phyloP scores from a whole-genome alignment of 768 basidiomycete genomes.

The Lyophyllum atratum region DNA sequence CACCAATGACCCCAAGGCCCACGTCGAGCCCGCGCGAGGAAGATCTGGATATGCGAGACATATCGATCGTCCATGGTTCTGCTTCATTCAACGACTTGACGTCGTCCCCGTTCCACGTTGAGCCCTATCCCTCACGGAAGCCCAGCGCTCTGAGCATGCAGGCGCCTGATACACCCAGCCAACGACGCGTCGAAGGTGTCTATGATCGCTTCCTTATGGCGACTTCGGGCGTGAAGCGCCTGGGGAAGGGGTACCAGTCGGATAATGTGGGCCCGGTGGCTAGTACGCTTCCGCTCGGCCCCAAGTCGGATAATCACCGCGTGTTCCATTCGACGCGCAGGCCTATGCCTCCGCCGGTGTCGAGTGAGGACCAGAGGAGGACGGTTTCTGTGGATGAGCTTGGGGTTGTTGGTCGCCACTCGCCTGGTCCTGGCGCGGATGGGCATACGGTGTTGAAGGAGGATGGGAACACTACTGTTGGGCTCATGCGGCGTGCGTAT shows the following conservation, averaged over 20 bases:
- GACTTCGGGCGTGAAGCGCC: constrained; percentile 75
- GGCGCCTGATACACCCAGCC: constrained; percentile 56
- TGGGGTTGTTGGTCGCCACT: constrained; percentile 51
- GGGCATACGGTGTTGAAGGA: constrained; percentile 38
- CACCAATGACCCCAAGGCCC: constrained; percentile 38
- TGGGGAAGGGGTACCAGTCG: constrained; percentile 83
- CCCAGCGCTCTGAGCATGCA: constrained; percentile 32
- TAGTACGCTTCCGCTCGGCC: constrained; percentile 28
- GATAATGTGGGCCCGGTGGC: constrained; percentile 51
- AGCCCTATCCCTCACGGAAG: constrained; percentile 60
- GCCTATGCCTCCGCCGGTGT: constrained; percentile 72
- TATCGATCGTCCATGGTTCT: constrained; percentile 28
- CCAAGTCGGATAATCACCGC: constrained; percentile 38
- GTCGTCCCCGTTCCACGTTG: constrained; percentile 62
- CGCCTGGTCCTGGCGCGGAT: constrained; percentile 24
- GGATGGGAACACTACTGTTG: constrained; percentile 49
- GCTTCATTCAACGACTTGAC: constrained; percentile 55
- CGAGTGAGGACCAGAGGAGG: constrained; percentile 58
- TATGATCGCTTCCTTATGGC: constrained; percentile 87
- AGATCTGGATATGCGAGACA: constrained; percentile 33
- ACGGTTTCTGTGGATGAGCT: constrained; percentile 65
- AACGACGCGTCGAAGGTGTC: constrained; percentile 66
- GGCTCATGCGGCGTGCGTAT: constrained; percentile 69
- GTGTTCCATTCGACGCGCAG: constrained; percentile 52
- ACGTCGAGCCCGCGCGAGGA: constrained; percentile 32